Conservation (phyloP, 352 stramenopile genomes). For the Globisporangium uncinulatum region DNA sequence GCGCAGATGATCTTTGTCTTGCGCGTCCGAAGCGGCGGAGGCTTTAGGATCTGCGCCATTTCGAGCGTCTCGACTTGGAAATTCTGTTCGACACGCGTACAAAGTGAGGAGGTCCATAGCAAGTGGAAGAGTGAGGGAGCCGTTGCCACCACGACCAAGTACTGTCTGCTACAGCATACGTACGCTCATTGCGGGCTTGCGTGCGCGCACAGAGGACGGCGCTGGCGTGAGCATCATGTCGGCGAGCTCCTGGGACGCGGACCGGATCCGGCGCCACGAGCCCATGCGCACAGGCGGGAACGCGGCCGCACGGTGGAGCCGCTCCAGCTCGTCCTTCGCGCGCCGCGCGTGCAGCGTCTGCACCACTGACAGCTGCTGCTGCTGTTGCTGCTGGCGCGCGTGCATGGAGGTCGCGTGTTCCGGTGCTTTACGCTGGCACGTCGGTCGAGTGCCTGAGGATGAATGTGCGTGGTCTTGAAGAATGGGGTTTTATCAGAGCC, state of each 20-base stretch:
- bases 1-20: slow-evolving; percentile 99
- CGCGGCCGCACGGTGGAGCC: slow-evolving; percentile 29
- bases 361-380: background rate
- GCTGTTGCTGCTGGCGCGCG: background rate
- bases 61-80: slow-evolving; percentile 64
- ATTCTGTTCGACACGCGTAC: slow-evolving; percentile 21
- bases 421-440: too few relatives aligned
- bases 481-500: too few relatives aligned
- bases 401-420: background rate
- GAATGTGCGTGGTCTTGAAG: background rate
- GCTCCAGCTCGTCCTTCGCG: slow-evolving; percentile 17
- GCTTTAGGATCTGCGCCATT: slow-evolving; percentile 64
- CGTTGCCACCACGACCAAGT: too few relatives aligned
- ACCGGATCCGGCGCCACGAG: slow-evolving; percentile 59
- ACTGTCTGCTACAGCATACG: background rate
- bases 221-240: slow-evolving; percentile 40
- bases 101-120: too few relatives aligned
- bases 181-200: slow-evolving; percentile 27
- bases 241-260: slow-evolving; percentile 57
- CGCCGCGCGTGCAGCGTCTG: slow-evolving; percentile 1
- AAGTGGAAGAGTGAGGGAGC: too few relatives aligned
- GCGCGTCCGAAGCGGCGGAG: slow-evolving; percentile 42
- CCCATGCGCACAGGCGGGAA: slow-evolving; percentile 59
- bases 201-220: slow-evolving; percentile 24
- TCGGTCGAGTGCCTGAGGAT: background rate